These are phyloP conservation scores for Saturnispora halmiae DNA, from an alignment of 805 yeast species.

Conservation along the genomic window DNA sequence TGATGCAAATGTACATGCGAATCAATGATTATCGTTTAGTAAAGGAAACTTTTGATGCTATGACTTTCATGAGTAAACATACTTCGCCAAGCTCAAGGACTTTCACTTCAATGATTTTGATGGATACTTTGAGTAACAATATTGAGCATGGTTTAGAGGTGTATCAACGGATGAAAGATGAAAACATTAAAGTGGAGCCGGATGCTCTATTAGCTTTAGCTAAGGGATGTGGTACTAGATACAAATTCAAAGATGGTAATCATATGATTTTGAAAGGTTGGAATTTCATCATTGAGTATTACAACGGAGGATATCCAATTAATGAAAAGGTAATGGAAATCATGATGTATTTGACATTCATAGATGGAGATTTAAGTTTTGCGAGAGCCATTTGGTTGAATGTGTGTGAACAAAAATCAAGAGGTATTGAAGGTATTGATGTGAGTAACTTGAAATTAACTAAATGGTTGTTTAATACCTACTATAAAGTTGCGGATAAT, in stretches of 20 bases:
- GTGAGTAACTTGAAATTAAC: constrained; percentile 21
- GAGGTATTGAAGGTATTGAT: constrained; percentile 12
- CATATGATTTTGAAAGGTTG: constrained; percentile 54
- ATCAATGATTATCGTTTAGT: constrained; percentile 50
- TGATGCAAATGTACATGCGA: constrained; percentile 53
- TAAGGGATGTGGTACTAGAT: constrained; percentile 52
- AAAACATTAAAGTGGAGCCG: constrained; percentile 29
- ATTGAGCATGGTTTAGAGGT: constrained; percentile 70
- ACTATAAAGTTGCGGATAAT: constrained; percentile 15
- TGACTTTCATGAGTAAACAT: constrained; percentile 65
- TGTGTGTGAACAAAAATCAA: constrained; percentile 21
- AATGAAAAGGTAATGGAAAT: constrained; percentile 45
- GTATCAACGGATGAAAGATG: constrained; percentile 53
- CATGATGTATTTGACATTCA: constrained; percentile 68
- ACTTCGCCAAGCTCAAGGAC: constrained; percentile 61
- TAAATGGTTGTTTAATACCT: constrained; percentile 38
- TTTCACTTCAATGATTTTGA: constrained; percentile 62
- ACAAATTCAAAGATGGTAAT: constrained; percentile 12
- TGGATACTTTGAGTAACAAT: constrained; percentile 53
- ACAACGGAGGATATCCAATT: constrained; percentile 31
- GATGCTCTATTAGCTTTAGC: constrained; percentile 50
- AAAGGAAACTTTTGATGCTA: constrained; percentile 63
- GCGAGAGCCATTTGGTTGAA: constrained; percentile 54
- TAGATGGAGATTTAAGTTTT: constrained; percentile 67
- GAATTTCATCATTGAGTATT: constrained; percentile 63